Evolutionary conservation across 1,139 yeast genomes (phyloP), one percentile per base, ranked within the genome.

Genomic region (Hemisphaericaspora xylanilytica): DNA sequence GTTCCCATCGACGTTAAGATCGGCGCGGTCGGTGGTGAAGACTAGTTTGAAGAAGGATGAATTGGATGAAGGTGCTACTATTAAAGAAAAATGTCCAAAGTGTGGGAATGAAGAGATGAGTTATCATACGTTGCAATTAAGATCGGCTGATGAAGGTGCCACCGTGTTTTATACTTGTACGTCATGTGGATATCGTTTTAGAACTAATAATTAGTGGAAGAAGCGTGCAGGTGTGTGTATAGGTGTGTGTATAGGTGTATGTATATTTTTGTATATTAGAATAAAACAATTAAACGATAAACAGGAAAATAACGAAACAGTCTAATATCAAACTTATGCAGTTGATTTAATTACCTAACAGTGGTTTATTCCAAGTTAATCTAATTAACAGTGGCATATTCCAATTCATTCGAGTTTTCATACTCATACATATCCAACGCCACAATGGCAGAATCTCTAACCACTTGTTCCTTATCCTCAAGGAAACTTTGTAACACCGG

Each of bases 141-240:
- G 99, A 69, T 86, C 96, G 39, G 99, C 98, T 3, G 99, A 92
- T 75, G 99, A 92, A 75, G 99, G 98, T 73, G 94, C 94, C 22
- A 85, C 95, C 5, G 94, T 85, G 24, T 94, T 92, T 61, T 94
- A 92, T 67, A 90, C 98, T 1, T 92, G 98, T 71, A 85, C 95
- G 2, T 70, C 77, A 37, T 92, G 99, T 73, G 92, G 92, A 32
- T 88, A 90, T 73, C 80, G 88, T 56, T 90, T 86, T 72, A 84
- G 97, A 71, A 88, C 96, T 35, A 90, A 90, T 63, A 90, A 90
- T 61, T 89, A 48, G 36, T 14, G 21, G 16, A n/a, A 8, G 5
- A 16, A 14, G 11, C 28, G 11, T 22, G 8, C 27, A 17, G n/a
- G 24, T 15, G 29, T 18, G 32, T 29, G 18, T 17, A 29, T 29